Conservation (phyloP, 352 stramenopile genomes). For the Globisporangium iwayamae region DNA sequence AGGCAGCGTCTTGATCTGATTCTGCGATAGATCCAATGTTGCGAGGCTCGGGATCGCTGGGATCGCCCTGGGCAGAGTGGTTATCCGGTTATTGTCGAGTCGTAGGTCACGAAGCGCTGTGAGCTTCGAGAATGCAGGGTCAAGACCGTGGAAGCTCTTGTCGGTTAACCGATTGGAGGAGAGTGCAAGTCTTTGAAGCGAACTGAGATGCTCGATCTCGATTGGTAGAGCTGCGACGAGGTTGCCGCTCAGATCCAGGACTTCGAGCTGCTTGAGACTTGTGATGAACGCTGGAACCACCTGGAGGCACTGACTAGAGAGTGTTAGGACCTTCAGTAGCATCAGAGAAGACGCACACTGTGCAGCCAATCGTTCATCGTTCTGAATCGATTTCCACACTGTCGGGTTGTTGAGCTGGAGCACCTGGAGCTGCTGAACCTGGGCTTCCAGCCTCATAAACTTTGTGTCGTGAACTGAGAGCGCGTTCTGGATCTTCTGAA, state of each 20-base stretch:
- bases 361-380: neutral
- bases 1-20: conserved; percentile 26
- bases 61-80: conserved; percentile 17
- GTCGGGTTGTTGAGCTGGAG: conserved; percentile 18
- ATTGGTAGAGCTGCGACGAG: conserved; percentile 16
- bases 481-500: conserved; percentile 36
- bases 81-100: conserved; percentile 28
- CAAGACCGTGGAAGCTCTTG: conserved; percentile 15
- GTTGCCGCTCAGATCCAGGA: conserved; percentile 37
- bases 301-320: conserved; percentile 19
- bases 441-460: neutral
- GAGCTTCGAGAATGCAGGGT: conserved; percentile 4
- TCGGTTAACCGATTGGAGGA: conserved; percentile 16
- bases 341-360: conserved; percentile 7
- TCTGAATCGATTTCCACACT: conserved; percentile 8
- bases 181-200: conserved; percentile 19
- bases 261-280: conserved; percentile 18
- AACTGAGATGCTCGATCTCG: conserved; percentile 19
- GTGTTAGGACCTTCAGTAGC: conserved; percentile 16
- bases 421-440: conserved; percentile 10
- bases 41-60: conserved; percentile 18
- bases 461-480: conserved; percentile 13
- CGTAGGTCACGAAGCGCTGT: conserved; percentile 25
- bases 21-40: conserved; percentile 34
- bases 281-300: conserved; percentile 24